Conservation (phyloP, 2,329 filamentous ascomycete genomes). For the Waltergamsia citrina region DNA sequence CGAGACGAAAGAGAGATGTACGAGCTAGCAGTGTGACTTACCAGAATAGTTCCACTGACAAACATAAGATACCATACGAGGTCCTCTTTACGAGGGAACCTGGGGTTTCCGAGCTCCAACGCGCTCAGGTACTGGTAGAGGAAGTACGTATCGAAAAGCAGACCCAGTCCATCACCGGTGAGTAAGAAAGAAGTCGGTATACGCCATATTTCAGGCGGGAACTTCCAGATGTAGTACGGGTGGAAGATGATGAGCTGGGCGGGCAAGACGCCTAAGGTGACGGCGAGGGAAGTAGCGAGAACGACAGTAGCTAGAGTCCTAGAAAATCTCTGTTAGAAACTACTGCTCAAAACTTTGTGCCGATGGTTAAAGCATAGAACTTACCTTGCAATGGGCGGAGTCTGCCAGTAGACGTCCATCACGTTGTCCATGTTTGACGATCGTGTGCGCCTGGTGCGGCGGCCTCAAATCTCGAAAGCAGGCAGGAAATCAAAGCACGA, state of each 20-base stretch:
- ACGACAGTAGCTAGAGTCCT: conserved; percentile 59
- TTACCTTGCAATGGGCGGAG: conserved; percentile 32
- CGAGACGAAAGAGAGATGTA: conserved; percentile 5
- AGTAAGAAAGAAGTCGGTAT: conserved; percentile 30
- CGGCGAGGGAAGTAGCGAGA: conserved; percentile 49
- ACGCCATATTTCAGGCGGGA: conserved; percentile 34
- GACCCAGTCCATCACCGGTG: conserved; percentile 26
- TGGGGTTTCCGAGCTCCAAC: conserved; percentile 61
- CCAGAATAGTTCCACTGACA: conserved; percentile 61
- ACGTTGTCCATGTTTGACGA: conserved; percentile 7
- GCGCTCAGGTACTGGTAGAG: conserved; percentile 69
- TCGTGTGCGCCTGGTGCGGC: too few species aligned
- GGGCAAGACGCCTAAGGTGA: conserved; percentile 45
- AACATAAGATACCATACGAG: conserved; percentile 75
- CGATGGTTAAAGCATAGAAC: conserved; percentile 5
- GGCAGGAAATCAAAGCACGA: too few species aligned
- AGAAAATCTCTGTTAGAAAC: conserved; percentile 13
- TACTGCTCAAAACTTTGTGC: not conserved
- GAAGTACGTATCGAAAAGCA: conserved; percentile 67
- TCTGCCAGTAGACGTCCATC: conserved; percentile 25
- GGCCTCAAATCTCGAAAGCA: too few species aligned
- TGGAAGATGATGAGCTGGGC: conserved; percentile 42
- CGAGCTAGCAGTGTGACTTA: conserved; percentile 44
- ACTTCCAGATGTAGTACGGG: conserved; percentile 39
- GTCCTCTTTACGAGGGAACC: conserved; percentile 68